Base-by-base conservation (phyloP, 2,329 filamentous ascomycete genomes). In the Fusarium transvaalense region DNA sequence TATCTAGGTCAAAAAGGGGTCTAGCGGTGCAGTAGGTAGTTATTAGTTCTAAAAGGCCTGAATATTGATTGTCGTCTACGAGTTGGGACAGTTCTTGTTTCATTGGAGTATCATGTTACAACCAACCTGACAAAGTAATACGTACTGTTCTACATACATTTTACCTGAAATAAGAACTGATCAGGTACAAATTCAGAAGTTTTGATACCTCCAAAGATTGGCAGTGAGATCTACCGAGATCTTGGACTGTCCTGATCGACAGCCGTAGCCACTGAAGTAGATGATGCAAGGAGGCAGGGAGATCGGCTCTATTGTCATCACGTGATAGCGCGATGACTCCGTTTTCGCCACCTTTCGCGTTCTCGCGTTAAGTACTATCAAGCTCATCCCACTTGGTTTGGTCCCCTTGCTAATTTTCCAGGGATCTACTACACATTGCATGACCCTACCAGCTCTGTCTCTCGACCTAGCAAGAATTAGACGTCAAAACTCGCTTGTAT, bases 301-400 rank as follows among this genome's bases (percentile, higher is more conserved):
- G 17, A 17, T 23, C n/a, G n/a, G 23, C 15, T 62, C 25, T 37
- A 32, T n/a, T 10, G n/a, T 4, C 0, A 15, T 66, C 77, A 78
- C 71, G 75, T 78, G 77, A 78, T 63, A 64, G 69, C 77, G 77
- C 75, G 77, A 76, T 67, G 51, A 8, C 10, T n/a, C 23, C 46
- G 50, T 38, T 39, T 61, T 69, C 64, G 35, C 57, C 63, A 54
- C 53, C 35, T 27, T 37, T 38, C 72, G 72, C 69, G 70, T 42
- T 51, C 61, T 56, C 68, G 61, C 71, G 73, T 69, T 65, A 64
- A 38, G 41, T 37, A 25, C 21, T 27, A 23, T 45, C 29, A n/a
- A 70, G 64, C 41, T 48, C 67, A 69, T 71, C 68, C 64, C 69
- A 71, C 61, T 31, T 58, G 54, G 38, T 23, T 37, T 53, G 13